Evolutionary conservation across 208 protist species (phyloP).

Genomic region (Trypanosoma lewisi): DNA sequence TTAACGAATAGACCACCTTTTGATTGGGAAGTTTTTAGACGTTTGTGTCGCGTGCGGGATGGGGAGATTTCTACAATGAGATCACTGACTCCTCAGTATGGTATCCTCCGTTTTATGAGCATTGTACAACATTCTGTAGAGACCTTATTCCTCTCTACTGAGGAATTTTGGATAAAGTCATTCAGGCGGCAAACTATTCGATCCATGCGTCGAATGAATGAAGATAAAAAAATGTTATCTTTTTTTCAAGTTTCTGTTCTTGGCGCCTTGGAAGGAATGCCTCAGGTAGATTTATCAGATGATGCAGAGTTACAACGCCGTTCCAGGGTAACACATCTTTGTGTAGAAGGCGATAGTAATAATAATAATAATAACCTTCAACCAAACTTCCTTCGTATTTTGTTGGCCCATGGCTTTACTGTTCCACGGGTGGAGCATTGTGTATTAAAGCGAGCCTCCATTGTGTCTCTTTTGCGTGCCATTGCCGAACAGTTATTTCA

Average conservation of each 20-base stretch:
- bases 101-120: constrained; percentile 43
- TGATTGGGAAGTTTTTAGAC: constrained; percentile 34
- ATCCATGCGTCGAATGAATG: constrained; percentile 10
- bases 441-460: constrained; percentile 23
- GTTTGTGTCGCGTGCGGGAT: constrained; percentile 27
- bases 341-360: neutral
- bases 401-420: constrained; percentile 63
- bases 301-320: constrained; percentile 48
- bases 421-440: constrained; percentile 17
- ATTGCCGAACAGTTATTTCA: constrained; percentile 50
- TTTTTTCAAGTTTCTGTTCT: constrained; percentile 72
- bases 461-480: constrained; percentile 47
- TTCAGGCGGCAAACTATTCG: constrained; percentile 4
- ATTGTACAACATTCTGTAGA: constrained; percentile 36
- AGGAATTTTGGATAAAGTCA: neutral
- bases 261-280: constrained; percentile 67
- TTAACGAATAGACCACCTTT: constrained; percentile 52
- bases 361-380: constrained; percentile 12
- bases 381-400: constrained; percentile 51
- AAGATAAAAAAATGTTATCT: constrained; percentile 37
- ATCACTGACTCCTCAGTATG: constrained; percentile 30
- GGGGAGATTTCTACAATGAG: neutral
- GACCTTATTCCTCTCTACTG: constrained; percentile 26
- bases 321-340: constrained; percentile 45
- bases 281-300: constrained; percentile 48